Evolutionary conservation across 805 yeast genomes (phyloP).

Genomic region (Kluyveromyces aestuarii): DNA sequence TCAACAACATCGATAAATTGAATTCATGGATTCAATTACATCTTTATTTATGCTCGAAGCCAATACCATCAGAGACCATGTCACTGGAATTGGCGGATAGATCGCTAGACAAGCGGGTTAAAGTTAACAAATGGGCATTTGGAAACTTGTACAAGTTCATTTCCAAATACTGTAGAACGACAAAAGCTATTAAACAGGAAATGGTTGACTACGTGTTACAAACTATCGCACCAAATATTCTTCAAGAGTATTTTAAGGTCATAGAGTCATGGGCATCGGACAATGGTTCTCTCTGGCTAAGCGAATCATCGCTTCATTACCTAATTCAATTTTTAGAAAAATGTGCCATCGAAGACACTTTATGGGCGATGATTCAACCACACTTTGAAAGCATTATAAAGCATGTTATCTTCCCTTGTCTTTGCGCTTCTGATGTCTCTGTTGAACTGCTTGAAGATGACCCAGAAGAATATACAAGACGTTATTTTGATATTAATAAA

Average conservation of each 20-base stretch:
- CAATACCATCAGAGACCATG: slow-evolving; percentile 43
- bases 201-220: slow-evolving; percentile 48
- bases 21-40: slow-evolving; percentile 61
- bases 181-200: slow-evolving; percentile 32
- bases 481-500: slow-evolving; percentile 53
- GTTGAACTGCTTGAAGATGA: slow-evolving; percentile 71
- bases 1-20: slow-evolving; percentile 30
- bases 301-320: slow-evolving; percentile 53
- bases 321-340: slow-evolving; percentile 57
- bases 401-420: slow-evolving; percentile 64
- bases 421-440: slow-evolving; percentile 58
- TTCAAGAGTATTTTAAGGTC: slow-evolving; percentile 49
- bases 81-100: slow-evolving; percentile 42
- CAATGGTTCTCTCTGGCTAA: slow-evolving; percentile 46
- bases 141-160: slow-evolving; percentile 68
- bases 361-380: slow-evolving; percentile 60
- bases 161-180: slow-evolving; percentile 48
- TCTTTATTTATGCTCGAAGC: slow-evolving; percentile 46
- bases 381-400: slow-evolving; percentile 55
- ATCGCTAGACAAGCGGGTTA: slow-evolving; percentile 42
- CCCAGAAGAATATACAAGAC: slow-evolving; percentile 74
- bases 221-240: slow-evolving; percentile 61
- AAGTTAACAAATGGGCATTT: slow-evolving; percentile 82
- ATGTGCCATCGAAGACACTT: slow-evolving; percentile 43
- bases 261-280: slow-evolving; percentile 33